Evolutionary conservation across 768 basidiomycete species (phyloP), one percentile per base, ranked within the genome.

Genomic region (Gautieria morchelliformis): DNA sequence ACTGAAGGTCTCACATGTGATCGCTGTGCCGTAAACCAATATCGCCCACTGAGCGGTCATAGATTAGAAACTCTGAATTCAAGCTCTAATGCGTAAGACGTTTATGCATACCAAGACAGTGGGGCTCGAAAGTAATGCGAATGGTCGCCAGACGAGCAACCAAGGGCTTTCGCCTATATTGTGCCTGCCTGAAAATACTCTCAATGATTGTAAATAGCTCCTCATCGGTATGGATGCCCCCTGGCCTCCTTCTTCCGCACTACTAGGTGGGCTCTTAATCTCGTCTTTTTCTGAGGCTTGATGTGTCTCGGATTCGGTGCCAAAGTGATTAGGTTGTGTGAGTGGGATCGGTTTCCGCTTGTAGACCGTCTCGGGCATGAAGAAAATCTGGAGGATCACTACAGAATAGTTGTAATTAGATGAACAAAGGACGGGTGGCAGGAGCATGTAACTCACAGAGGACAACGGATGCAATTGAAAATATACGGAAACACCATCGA

Each of bases 401-500:
- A 33, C 9, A 49, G 12, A 22, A 49, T 19, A 15, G 15, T 24
- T 49, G 24, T 24, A 17, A 30, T 6, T 17, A 3, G 4, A 30
- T 19, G 32, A 24, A 30, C 22, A 30, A 49, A 27, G 27, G 17
- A 4, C 48, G 5, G 9, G 22, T 5, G 2, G 27, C 27, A 27
- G 15, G 35, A 12, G 32, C 32, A 19, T 27, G 35, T 27, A 27
- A 57, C 56, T 48, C 39, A 57, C 56, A 57, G 24, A 57, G 20
- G 20, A 19, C 22, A n/a, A 57, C 19, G 19, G 46, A 47, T 22
- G 60, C 59, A 7, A 62, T 60, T 3, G 61, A 46, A 59, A 59
- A 56, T 8, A 63, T 58, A 33, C 58, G 44, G 50, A 61, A 61
- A n/a, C 58, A 55, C 56, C 60, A 63, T 51, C 60, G 44, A 58